Percentiles rank a stretch among this genome's conserved stretches.
phyloP scores from a whole-genome alignment of 2,329 filamentous ascomycete species.

The Aureobasidium sp. region DNA sequence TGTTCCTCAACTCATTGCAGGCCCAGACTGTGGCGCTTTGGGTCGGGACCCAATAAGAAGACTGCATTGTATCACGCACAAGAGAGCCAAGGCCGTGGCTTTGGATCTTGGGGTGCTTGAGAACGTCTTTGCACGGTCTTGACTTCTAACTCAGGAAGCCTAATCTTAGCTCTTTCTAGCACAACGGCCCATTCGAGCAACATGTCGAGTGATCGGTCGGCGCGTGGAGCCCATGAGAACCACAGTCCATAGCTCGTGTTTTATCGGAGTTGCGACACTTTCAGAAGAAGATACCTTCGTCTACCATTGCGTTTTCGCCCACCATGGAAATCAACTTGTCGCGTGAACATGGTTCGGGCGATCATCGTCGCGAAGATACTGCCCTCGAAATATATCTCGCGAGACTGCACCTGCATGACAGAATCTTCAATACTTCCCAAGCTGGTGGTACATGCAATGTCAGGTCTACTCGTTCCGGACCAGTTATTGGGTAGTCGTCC shows the following conservation, averaged over 20 bases:
- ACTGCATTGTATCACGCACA: not conserved
- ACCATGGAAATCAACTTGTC: not conserved
- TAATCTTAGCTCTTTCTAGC: conserved; percentile 3
- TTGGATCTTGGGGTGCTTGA: conserved; percentile 10
- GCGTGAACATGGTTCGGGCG: not conserved
- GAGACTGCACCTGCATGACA: not conserved
- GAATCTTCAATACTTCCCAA: not conserved
- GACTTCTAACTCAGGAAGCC: conserved; percentile 7
- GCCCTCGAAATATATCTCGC: not conserved
- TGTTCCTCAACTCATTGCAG: conserved; percentile 5
- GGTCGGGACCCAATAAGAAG: not conserved
- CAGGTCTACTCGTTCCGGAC: not conserved
- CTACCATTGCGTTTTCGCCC: not conserved
- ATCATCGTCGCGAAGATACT: no score
- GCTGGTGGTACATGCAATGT: not conserved
- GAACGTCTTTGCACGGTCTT: conserved; percentile 9
- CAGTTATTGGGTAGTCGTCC: not conserved
- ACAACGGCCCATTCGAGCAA: conserved; percentile 8
- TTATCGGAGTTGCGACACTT: not conserved
- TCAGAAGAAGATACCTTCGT: not conserved
- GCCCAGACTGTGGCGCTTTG: conserved; percentile 8
- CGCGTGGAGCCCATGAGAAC: not conserved
- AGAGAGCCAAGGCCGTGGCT: not conserved
- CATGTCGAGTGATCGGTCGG: conserved; percentile 2
- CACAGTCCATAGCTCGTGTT: not conserved